Evolutionary conservation across 2,329 filamentous ascomycete genomes (phyloP), one percentile per base, ranked within the genome.

Genomic region (Penicillium sp.): DNA sequence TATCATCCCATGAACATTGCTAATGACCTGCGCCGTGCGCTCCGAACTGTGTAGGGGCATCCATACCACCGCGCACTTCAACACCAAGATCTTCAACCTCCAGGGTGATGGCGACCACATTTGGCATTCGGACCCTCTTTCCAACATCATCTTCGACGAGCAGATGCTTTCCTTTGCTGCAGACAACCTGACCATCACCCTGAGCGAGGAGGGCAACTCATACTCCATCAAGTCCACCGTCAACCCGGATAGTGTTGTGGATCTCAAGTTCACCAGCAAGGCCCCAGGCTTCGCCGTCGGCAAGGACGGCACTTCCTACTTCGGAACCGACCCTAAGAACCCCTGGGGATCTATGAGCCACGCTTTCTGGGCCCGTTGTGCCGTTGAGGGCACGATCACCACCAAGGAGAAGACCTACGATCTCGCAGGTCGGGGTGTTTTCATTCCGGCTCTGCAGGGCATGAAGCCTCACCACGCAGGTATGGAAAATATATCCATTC

Each of bases 391-490:
- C 48, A 90, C 83, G 63, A 91, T 97, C 72, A 86, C 90, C 60
- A 96, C 92, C 56, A 84, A 89, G 66, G 86, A 91, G 29, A 91
- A 91, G 44, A 85, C 89, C 33, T 81, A 96, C 58, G 88, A 96
- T 72, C 87, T 96, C 73, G 88, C 85, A 68, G 93, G 93, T 53
- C 85, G 81, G 59, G 92, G 87, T 28, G 79, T 95, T 67, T 93
- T 92, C 76, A 82, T 88, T 62, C 89, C 94, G 73, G 92, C 91
- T 36, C 79, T 97, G 47, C 94, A 97, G 78, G 94, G 92, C 72
- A 97, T 97, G 93, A 99, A 99, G 83, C 94, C 94, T 36, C 94
- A 99, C 75, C 95, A 99, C 72, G 90, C 92, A 55, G 92, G 84
- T 86, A 78, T 66, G 77, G 66, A 45, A 33, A 2, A 19, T 9